These are phyloP conservation scores for Candida alai DNA, from an alignment of 805 yeast genomes.

Conservation along the genomic window DNA sequence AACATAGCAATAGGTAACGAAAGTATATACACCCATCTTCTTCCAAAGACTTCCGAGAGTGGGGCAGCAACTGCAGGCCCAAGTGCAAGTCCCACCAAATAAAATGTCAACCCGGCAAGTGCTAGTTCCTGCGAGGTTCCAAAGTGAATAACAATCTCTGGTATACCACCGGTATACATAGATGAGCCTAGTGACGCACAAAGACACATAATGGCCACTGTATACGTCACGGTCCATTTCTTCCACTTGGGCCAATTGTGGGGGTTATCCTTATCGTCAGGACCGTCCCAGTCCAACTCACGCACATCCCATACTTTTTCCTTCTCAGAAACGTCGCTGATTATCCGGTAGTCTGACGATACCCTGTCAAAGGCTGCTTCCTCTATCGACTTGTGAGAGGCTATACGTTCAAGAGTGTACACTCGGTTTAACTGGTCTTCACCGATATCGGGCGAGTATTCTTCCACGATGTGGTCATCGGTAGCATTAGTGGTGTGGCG, in stretches of 20 bases:
- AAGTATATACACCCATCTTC: conserved; percentile 55
- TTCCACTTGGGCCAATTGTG: conserved; percentile 62
- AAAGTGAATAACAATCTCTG: conserved; percentile 46
- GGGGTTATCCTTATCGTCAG: conserved; percentile 61
- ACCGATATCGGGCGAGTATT: conserved; percentile 1
- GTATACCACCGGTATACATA: conserved; percentile 61
- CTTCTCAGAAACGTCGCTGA: conserved; percentile 5
- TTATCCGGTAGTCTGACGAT: conserved; percentile 9
- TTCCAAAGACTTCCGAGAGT: conserved; percentile 63
- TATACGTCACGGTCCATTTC: conserved; percentile 64
- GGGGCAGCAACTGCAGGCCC: conserved; percentile 76
- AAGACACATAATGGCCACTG: conserved; percentile 60
- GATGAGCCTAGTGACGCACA: conserved; percentile 77
- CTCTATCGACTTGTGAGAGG: conserved; percentile 16
- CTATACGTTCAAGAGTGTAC: conserved; percentile 17
- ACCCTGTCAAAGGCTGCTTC: conserved; percentile 15
- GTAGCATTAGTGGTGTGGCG: too few relatives aligned
- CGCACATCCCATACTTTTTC: conserved; percentile 11
- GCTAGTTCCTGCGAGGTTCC: conserved; percentile 58
- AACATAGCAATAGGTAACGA: conserved; percentile 67
- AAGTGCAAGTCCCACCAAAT: conserved; percentile 64
- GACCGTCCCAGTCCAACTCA: conserved; percentile 54
- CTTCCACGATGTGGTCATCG: too few relatives aligned
- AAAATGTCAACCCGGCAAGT: conserved; percentile 65
- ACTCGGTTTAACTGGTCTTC: conserved; percentile 16